Evolutionary conservation across 768 basidiomycete genomes (phyloP).

Genomic region (Austroboletus festivus): DNA sequence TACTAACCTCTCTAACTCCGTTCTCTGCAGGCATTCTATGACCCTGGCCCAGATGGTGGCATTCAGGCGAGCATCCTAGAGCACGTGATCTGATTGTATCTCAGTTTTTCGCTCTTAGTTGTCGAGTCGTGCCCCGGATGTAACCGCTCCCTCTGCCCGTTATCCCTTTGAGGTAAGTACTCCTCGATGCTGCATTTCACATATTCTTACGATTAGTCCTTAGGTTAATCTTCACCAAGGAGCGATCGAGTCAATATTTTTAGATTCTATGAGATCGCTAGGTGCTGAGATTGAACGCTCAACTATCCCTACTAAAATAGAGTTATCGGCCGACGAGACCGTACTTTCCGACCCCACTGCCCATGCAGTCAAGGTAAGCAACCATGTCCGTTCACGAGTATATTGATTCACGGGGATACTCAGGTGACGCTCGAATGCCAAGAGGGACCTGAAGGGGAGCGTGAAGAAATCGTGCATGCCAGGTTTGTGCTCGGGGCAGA

Average conservation of each 20-base stretch:
- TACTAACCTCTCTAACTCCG: neutral
- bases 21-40: slow-evolving; percentile 65
- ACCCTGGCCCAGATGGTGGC: slow-evolving; percentile 56
- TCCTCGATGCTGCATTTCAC: neutral
- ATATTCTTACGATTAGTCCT: neutral
- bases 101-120: slow-evolving; percentile 37
- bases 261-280: slow-evolving; percentile 32
- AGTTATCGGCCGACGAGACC: slow-evolving; percentile 26
- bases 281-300: slow-evolving; percentile 34
- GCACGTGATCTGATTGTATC: neutral
- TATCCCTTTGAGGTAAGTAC: slow-evolving; percentile 64
- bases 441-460: slow-evolving; percentile 25
- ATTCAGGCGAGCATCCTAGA: slow-evolving; percentile 45
- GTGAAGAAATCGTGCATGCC: slow-evolving; percentile 23
- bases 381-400: neutral
- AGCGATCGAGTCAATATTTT: slow-evolving; percentile 32
- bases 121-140: slow-evolving; percentile 57
- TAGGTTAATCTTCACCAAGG: slow-evolving; percentile 36
- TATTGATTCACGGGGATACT: slow-evolving; percentile 1
- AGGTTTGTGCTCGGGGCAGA: slow-evolving; percentile 34
- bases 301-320: slow-evolving; percentile 26
- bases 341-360: slow-evolving; percentile 22
- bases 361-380: slow-evolving; percentile 20
- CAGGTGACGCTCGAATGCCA: slow-evolving; percentile 17
- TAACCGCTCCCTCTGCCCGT: slow-evolving; percentile 57